Base-by-base conservation (phyloP, 129 eudicot species). In the Calendula officinalis region DNA sequence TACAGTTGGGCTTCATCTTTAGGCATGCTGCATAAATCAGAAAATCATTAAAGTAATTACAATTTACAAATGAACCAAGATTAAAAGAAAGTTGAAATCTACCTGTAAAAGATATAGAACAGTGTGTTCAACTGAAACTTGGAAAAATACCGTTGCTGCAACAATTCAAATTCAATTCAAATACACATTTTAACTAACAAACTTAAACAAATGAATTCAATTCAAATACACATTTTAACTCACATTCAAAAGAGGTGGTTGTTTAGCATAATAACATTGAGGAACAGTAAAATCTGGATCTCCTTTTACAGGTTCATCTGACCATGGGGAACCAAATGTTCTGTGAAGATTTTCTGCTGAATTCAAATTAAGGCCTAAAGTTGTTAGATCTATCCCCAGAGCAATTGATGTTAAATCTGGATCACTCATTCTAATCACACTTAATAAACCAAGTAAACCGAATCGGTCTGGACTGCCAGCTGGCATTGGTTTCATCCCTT, bases 351-450 rank as follows among this genome's bases (percentile, higher is more conserved):
- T 88, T 82, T 94, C 99, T 1, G 87, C 51, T 4, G 99, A 88
- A 68, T 94, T 88, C 67, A 94, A 69, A 66, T 94, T 88, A 58
- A 88, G 73, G 5, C 99, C 99, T 22, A 94, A 90, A 4, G 99
- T 88, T 1, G 97, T 85, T 62, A 88, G 67, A 79, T 94, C 99
- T 7, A 85, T 83, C 39, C 96, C 96, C 10, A 94, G 99, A 11
- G 99, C 95, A 68, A 94, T 88, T 53, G 91, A 85, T 17, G 96
- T 79, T 50, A 88, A 67, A 78, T 88, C 96, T n/a, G 89, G 87
- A 57, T 94, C 96, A 35, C 75, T 94, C 95, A 88, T 94, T 68
- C 92, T 83, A 47, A 88, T 88, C 30, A 88, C 96, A 52, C 92
- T 84, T 60, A 92, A 68, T 60, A 94, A 70, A 52, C 96, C 99